Evolutionary conservation across 2,329 filamentous ascomycete genomes (phyloP).

Genomic region (Scedosporium boydii): DNA sequence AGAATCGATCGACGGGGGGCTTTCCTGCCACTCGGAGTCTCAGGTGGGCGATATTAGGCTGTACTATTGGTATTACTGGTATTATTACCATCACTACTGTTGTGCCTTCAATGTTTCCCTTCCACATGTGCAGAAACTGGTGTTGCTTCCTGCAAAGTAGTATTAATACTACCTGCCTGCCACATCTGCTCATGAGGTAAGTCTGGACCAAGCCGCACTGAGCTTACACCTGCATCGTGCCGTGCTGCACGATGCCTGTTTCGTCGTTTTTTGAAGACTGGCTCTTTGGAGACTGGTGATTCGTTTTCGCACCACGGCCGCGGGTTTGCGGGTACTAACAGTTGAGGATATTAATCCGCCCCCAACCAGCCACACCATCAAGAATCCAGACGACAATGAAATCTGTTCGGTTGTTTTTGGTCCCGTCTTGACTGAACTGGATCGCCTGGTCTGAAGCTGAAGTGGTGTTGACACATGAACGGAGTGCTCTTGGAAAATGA

Average conservation of each 20-base stretch:
- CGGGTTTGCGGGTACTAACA: background rate
- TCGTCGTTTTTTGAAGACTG: too few relatives aligned
- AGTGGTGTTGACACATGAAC: background rate
- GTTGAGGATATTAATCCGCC: background rate
- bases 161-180: background rate
- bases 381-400: too few relatives aligned
- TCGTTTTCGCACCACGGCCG: background rate
- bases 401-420: too few relatives aligned
- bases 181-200: background rate
- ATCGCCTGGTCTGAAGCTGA: background rate
- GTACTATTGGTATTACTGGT: background rate
- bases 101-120: too few relatives aligned
- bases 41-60: background rate
- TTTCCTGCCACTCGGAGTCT: background rate
- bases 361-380: background rate
- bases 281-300: too few relatives aligned
- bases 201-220: background rate
- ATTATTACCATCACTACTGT: too few relatives aligned
- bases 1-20: too few relatives aligned
- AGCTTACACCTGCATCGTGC: background rate
- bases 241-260: background rate
- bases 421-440: too few relatives aligned
- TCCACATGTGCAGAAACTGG: too few relatives aligned
- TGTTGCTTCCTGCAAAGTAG: background rate
- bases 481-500: background rate